phyloP scores from a whole-genome alignment of 306 rosid genomes.

The Argentina anserina region DNA sequence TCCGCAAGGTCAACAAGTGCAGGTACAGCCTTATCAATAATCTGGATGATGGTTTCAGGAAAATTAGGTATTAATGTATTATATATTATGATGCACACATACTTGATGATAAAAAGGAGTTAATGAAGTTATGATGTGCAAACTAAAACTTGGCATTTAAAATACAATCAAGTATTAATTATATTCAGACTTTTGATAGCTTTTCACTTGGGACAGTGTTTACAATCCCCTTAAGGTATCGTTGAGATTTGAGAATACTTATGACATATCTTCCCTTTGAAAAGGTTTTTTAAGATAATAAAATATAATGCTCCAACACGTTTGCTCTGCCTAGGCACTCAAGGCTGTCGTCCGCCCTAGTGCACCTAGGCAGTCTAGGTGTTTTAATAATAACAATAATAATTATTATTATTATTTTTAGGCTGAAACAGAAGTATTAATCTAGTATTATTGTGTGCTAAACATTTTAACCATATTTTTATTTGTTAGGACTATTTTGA shows the following conservation, averaged over 20 bases:
- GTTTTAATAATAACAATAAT: too few relatives aligned
- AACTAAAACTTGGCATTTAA: neutral
- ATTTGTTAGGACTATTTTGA: too few relatives aligned
- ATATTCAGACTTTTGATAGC: neutral
- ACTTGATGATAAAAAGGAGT: neutral
- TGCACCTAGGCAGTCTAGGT: too few relatives aligned
- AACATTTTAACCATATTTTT: too few relatives aligned
- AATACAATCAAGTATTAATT: neutral
- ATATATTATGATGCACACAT: neutral
- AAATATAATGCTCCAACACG: neutral
- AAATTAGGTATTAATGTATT: neutral
- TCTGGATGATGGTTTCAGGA: constrained; percentile 35
- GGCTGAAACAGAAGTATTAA: too few relatives aligned
- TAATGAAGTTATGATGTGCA: neutral
- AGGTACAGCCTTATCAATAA: constrained; percentile 87
- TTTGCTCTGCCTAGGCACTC: too few relatives aligned
- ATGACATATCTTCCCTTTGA: neutral
- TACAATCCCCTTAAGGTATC: neutral
- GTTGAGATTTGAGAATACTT: neutral
- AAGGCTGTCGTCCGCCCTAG: too few relatives aligned
- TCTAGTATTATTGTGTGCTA: too few relatives aligned
- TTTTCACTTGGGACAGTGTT: neutral
- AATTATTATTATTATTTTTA: too few relatives aligned
- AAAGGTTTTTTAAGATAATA: neutral
- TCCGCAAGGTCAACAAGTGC: constrained; percentile 89